Evolutionary conservation across 257 asterid species (phyloP), one percentile per base, ranked within the genome.

Genomic region (Solanum sitiens): DNA sequence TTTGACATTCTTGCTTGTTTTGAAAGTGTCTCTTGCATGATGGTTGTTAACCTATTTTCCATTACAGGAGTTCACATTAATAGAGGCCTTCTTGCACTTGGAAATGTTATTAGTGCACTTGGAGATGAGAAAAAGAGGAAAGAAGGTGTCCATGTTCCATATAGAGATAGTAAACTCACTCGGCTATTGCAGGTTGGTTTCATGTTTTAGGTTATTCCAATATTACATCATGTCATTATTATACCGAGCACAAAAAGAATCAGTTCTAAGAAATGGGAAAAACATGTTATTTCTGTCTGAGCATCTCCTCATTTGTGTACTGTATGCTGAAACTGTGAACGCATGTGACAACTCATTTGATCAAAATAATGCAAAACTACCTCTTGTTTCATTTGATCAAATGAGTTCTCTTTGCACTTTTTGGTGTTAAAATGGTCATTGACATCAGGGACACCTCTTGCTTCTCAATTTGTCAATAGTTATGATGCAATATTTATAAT

Each of bases 101-200:
- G 99, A 85, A 97, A 97, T 83, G 99, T 96, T 83, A 97, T 97
- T 87, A 97, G 99, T 89, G 99, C 99, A 86, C 98, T 97, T 83
- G 99, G 99, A 67, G 99, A 97, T 91, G 99, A 97, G 56, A 97
- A 97, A 89, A 97, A 97, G 90, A 92, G 99, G 90, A 97, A 92
- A 94, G 99, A 97, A 91, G 97, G 99, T 15, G 90, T 94, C 87
- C 99, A 97, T 59, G 98, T 97, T 53, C 99, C 99, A 33, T 97
- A 96, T 90, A 95, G 99, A 88, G 99, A 97, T 87, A 97, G 99
- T 90, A 97, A 97, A 93, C 99, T 97, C 89, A 97, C 99, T 91
- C 98, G 99, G 84, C 94, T 97, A 61, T 89, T 97, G 91, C 99
- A 97, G 99, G 99, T 97, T 84, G 23, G 68, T 76, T 87, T 79